Evolutionary conservation across 2,329 filamentous ascomycete species (phyloP).

Genomic region (Bipolaris oryzae): DNA sequence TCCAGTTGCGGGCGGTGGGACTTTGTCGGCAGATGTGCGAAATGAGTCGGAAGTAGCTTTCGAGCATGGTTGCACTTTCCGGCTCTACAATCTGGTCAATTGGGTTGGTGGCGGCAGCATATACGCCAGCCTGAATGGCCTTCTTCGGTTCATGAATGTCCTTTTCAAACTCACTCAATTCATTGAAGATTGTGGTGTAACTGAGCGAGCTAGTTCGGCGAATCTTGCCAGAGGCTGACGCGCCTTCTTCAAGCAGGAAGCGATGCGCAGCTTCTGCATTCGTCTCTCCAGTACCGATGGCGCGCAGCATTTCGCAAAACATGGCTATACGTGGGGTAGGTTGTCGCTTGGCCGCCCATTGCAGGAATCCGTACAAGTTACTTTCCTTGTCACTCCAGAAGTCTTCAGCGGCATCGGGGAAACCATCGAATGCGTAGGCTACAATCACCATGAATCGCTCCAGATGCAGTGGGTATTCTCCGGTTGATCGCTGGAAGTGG

Average conservation of each 20-base stretch:
- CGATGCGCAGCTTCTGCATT: conserved; percentile 85
- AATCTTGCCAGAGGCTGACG: conserved; percentile 73
- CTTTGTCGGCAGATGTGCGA: conserved; percentile 81
- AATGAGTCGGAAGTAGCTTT: conserved; percentile 88
- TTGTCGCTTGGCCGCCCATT: conserved; percentile 94
- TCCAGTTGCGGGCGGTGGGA: conserved; percentile 71
- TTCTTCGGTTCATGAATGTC: conserved; percentile 75
- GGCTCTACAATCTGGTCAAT: conserved; percentile 75
- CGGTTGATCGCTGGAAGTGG: conserved; percentile 56
- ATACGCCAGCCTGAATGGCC: conserved; percentile 67
- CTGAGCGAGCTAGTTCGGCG: conserved; percentile 83
- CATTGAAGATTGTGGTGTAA: conserved; percentile 90
- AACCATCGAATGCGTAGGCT: conserved; percentile 86
- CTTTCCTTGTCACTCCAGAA: conserved; percentile 95
- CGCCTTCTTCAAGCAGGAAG: conserved; percentile 85
- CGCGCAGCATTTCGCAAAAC: conserved; percentile 94
- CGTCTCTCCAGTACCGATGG: conserved; percentile 80
- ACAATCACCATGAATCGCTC: conserved; percentile 93
- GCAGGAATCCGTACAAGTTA: conserved; percentile 90
- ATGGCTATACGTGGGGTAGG: conserved; percentile 95
- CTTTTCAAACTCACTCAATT: conserved; percentile 81
- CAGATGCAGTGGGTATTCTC: conserved; percentile 64
- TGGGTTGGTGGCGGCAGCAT: conserved; percentile 40
- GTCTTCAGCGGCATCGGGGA: conserved; percentile 80
- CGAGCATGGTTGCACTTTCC: conserved; percentile 94